phyloP scores from a whole-genome alignment of 345 rosid genomes.

The Angophora floribunda region DNA sequence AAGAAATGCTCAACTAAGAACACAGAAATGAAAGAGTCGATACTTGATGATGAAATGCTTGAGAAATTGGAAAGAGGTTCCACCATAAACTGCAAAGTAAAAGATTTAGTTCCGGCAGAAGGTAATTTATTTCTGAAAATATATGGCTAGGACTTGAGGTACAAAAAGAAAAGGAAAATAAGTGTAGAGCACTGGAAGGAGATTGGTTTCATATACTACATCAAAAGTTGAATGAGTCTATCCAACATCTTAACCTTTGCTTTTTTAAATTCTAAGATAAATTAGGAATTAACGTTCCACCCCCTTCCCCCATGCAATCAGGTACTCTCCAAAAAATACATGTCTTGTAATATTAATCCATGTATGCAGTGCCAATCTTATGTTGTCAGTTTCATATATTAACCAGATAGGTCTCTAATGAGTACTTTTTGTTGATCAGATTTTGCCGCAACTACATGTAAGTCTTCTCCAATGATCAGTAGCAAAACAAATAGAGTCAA shows the following conservation, averaged over 20 bases:
- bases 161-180: too few relatives aligned
- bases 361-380: not conserved
- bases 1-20: slow-evolving; percentile 6
- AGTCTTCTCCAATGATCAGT: not conserved
- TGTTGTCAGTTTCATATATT: not conserved
- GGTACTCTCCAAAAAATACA: not conserved
- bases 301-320: not conserved
- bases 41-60: slow-evolving; percentile 2
- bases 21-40: slow-evolving; percentile 4
- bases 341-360: not conserved
- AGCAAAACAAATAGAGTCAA: not conserved
- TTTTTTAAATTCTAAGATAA: not conserved
- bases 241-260: not conserved
- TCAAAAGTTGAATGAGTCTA: not conserved
- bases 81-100: not conserved
- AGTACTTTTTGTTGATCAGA: not conserved
- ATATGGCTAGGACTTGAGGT: not conserved
- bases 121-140: slow-evolving; percentile 2
- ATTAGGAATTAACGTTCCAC: too few relatives aligned
- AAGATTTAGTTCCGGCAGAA: slow-evolving; percentile 3
- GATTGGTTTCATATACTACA: not conserved
- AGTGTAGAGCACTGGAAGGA: not conserved
- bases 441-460: not conserved
- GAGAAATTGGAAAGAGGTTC: slow-evolving; percentile 24
- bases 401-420: not conserved